Conservation (phyloP, 164 flowering plant genomes). For the Macadamia tetraphylla region DNA sequence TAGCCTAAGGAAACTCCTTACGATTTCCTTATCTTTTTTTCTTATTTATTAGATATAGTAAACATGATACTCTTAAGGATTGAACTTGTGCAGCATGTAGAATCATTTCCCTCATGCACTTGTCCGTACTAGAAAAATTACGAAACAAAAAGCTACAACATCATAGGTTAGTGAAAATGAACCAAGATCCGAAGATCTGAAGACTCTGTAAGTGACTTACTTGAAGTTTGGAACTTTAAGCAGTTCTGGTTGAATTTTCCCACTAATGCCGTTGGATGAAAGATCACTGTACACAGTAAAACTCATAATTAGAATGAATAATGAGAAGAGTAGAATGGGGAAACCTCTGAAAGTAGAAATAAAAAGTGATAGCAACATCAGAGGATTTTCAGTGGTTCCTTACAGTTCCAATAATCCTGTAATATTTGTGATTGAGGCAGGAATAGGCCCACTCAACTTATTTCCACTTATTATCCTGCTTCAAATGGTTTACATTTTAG, state of each 20-base stretch:
- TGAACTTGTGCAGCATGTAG: no score
- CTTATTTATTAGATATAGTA: no score
- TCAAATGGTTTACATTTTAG: not conserved
- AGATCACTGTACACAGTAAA: constrained; percentile 53
- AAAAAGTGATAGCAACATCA: not conserved
- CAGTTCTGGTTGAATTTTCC: constrained; percentile 53
- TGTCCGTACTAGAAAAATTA: not conserved
- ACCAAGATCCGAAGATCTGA: not conserved
- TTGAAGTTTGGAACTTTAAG: constrained; percentile 52
- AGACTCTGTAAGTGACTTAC: constrained; percentile 29
- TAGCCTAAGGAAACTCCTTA: no score
- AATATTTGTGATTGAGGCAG: constrained; percentile 37
- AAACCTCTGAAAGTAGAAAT: not conserved
- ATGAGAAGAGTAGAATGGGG: not conserved
- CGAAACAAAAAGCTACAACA: not conserved
- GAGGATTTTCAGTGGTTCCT: constrained; percentile 4
- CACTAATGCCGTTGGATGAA: constrained; percentile 58
- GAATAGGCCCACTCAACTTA: constrained; percentile 38
- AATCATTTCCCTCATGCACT: not conserved
- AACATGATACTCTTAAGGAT: no score
- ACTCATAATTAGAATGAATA: not conserved
- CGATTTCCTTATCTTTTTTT: no score
- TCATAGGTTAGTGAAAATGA: not conserved
- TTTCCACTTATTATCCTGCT: constrained; percentile 37
- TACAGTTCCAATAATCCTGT: constrained; percentile 34